Evolutionary conservation across 192 early-diverging fungal species (phyloP), one percentile per base, ranked within the genome.

Genomic region (Podila epicladia): DNA sequence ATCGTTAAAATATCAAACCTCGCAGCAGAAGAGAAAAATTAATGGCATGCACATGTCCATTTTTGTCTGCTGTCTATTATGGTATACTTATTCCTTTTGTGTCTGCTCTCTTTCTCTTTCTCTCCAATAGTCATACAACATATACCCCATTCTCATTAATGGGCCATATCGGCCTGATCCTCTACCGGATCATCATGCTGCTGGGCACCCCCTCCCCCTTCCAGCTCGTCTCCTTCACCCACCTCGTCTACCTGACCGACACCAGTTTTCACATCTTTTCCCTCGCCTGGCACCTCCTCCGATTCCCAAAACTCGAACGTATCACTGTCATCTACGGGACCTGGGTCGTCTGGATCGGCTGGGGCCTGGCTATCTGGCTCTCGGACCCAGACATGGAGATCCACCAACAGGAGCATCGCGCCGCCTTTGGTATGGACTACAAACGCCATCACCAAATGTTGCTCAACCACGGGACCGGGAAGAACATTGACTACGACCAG

Each of bases 291-390:
- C 87, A 86, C 67, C 59, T 77, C 20, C 72, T 88, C 13, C 77
- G 84, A 0, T 83, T 73, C 24, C 72, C 78, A 13, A 69, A 70
- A 15, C 33, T 89, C 1, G 88, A 89, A 53, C 82, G 85, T 26
- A 82, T 78, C 24, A 84, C 80, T 29, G 87, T 89, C 3, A 82
- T 88, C n/a, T 89, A 88, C 64, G 88, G 88, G 8, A 88, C 88
- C 0, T 89, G 87, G 87, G 74, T 88, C 4, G 83, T 88, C 26
- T 89, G 87, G 82, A 83, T 85, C 26, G 88, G 88, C 4, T 87
- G 88, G 87, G 75, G 85, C 0, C 69, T 89, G 2, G 83, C 85
- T 11, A 68, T 82, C 31, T 79, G 85, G 67, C 53, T 87, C 11
- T 75, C 78, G 6, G 72, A 75, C 24, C 77, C 77, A 22, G 77